Evolutionary conservation across 345 rosid species (phyloP), one percentile per base, ranked within the genome.

Genomic region (Linum usitatissimum): DNA sequence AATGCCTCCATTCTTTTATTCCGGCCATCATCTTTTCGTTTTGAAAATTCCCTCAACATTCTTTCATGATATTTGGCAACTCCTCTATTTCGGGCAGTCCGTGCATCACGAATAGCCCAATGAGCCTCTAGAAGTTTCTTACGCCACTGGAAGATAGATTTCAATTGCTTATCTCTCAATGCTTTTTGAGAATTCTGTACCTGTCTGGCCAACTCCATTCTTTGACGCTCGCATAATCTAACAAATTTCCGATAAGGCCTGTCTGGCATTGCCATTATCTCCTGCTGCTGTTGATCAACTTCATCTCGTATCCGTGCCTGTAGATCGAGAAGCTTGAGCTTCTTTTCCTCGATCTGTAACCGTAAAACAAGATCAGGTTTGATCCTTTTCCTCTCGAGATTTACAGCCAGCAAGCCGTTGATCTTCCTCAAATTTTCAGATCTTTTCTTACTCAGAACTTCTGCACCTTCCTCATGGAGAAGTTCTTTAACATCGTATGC

Each of bases 51-150:
- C 74, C 97, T 80, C 81, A 88, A 67, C 85, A 88, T 94, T 70
- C 84, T 88, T 75, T 94, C 99, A 70, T 94, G 99, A 80, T 94
- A 94, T 72, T 94, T 94, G 56, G 97, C 99, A 70, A 94, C 97
- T 67, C 99, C 99, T 68, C 97, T 83, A 66, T 94, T 94, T 18
- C 99, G 93, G 63, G 97, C 86, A 77, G 88, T 94, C 56, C 99
- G 88, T 30, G 99, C 89, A 84, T 94, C 99, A 60, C 99, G 99
- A 70, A 90, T 86, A 59, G 76, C 85, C 99, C 99, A 94, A 61
- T 94, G 99, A 75, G 91, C 79, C 83, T 94, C 99, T 56, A 94
- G 87, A 79, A 94, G 95, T 72, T 84, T 94, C 81, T 94, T 94
- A 57, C 99, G 97, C 99, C 99, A 94, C 71, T 86, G 96, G 73